A percentile compares a stretch with the other conserved stretches of the same genome.
phyloP scores from a whole-genome alignment of 257 asterid species.

The Nemophila menziesii region DNA sequence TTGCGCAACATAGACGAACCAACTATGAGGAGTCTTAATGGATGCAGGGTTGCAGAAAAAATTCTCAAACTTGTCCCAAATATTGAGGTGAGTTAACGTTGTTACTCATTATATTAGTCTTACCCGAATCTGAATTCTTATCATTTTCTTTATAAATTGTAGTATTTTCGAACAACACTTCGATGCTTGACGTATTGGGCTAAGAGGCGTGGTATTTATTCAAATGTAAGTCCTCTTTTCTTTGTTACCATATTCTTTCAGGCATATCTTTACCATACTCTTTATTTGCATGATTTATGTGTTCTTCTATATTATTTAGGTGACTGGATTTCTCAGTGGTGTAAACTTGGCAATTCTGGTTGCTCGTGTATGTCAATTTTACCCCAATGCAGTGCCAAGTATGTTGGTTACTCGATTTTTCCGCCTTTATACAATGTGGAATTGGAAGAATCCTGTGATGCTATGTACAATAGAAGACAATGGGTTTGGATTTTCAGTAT shows the following conservation, averaged over 20 bases:
- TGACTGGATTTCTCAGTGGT: conserved; percentile 97
- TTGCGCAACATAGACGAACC: conserved; percentile 77
- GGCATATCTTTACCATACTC: neutral
- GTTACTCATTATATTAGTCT: too few species aligned
- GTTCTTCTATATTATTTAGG: conserved; percentile 27
- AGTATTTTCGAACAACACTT: conserved; percentile 74
- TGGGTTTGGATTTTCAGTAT: conserved; percentile 73
- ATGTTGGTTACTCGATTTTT: conserved; percentile 92
- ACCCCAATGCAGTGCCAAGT: conserved; percentile 89
- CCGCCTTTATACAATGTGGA: conserved; percentile 83
- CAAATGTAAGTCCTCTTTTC: conserved; percentile 48
- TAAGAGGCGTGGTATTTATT: conserved; percentile 84
- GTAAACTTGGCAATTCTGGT: conserved; percentile 97
- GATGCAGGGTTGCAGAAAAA: conserved; percentile 95
- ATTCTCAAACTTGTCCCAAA: conserved; percentile 85
- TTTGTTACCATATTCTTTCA: neutral
- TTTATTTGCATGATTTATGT: neutral
- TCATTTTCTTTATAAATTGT: conserved; percentile 5
- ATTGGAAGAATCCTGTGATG: conserved; percentile 97
- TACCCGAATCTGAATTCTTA: too few species aligned
- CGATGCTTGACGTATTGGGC: conserved; percentile 91
- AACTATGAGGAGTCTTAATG: conserved; percentile 89
- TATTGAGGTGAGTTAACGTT: conserved; percentile 48
- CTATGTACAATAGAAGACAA: conserved; percentile 82
- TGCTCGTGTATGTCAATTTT: conserved; percentile 85